Base-by-base conservation (phyloP, 2,329 filamentous ascomycete species). In the Thelonectria rubi region DNA sequence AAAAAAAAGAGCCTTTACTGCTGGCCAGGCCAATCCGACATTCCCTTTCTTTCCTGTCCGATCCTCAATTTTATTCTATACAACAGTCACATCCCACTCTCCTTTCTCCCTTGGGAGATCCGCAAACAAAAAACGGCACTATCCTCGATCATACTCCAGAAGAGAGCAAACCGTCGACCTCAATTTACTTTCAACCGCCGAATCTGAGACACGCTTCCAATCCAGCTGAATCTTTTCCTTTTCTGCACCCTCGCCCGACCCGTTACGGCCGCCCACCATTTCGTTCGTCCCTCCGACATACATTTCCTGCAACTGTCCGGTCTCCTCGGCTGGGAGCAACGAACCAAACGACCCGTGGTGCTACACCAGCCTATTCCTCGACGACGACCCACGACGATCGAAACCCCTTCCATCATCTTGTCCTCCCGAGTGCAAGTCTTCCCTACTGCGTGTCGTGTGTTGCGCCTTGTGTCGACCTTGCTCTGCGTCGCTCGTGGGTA, bases 151-250 rank as follows among this genome's bases (percentile, higher is more conserved):
- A 48, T 37, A 51, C 59, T 58, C 64, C 39, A 57, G 54, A 63
- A 70, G 62, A 60, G 42, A 54, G 49, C 46, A 40, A 26, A 58
- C 46, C 58, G 45, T 60, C 63, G 61, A 60, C 60, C 50, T 55
- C 61, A 47, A 62, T 69, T 70, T 64, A 68, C 63, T 54, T 47
- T 68, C 54, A 53, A 60, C 58, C 65, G 49, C 51, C 63, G 53
- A 69, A 57, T 66, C 66, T 70, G 65, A 72, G 69, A 72, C 69
- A 70, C 52, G 45, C 68, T 66, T 64, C 62, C 69, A 65, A 60
- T 48, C 60, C 55, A 54, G 39, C 69, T 68, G 51, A 42, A 58
- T 63, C 58, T 34, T 61, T 68, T 68, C 65, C 65, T 55, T 48
- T 63, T 67, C 60, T 63, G 63, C 62, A 51, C 46, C 61, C 42